Evolutionary conservation across 495 filamentous ascomycete genomes (phyloP).

Genomic region (Penicillium mononematosum): DNA sequence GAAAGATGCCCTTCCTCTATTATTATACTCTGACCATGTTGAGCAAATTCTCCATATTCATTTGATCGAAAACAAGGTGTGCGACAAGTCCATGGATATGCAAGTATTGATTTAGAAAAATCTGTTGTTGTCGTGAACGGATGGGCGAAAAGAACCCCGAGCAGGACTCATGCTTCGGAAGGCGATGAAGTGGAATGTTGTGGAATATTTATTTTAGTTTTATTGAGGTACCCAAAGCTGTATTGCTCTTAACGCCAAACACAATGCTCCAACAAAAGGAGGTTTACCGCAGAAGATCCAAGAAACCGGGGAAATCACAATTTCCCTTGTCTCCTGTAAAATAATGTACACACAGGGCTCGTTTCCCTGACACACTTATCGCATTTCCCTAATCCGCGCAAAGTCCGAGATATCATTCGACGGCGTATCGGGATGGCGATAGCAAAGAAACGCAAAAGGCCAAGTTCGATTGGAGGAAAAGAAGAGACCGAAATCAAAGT

Average conservation of each 20-base stretch:
- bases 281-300: conserved; percentile 17
- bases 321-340: conserved; percentile 17
- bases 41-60: background rate
- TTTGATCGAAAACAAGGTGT: background rate
- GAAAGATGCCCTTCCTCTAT: background rate
- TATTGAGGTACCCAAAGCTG: conserved; percentile 29
- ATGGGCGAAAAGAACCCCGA: background rate
- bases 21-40: background rate
- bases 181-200: conserved; percentile 12
- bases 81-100: background rate
- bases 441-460: background rate
- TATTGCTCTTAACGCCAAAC: conserved; percentile 30
- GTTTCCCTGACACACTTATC: conserved; percentile 2
- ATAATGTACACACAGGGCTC: conserved; percentile 29
- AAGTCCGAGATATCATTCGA: background rate
- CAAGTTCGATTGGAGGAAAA: background rate
- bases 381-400: background rate
- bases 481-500: conserved; percentile 1
- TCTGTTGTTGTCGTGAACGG: background rate
- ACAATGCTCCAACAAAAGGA: conserved; percentile 31
- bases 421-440: background rate
- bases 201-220: conserved; percentile 26
- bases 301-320: conserved; percentile 6
- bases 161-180: background rate
- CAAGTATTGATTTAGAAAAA: background rate